Conservation (phyloP, 1,139 yeast genomes). For the Sugiyamaella novakii region DNA sequence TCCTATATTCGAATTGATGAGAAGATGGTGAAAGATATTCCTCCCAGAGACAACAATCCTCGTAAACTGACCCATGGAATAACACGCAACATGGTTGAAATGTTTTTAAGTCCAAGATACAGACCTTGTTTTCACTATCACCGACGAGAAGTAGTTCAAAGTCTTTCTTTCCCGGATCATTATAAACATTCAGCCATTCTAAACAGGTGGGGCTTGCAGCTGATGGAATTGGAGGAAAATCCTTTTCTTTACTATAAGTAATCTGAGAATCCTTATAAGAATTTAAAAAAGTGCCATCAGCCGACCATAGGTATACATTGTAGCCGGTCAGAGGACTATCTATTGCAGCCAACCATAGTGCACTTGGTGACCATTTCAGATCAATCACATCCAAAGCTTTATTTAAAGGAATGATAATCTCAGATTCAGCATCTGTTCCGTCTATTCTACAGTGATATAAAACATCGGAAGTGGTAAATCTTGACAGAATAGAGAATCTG, state of each 20-base stretch:
- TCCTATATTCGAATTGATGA: constrained; percentile 14
- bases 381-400: constrained; percentile 31
- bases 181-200: constrained; percentile 23
- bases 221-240: constrained; percentile 16
- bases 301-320: constrained; percentile 30
- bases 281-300: constrained; percentile 28
- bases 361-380: constrained; percentile 32
- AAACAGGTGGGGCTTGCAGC: constrained; percentile 22
- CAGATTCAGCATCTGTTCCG: constrained; percentile 9
- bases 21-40: constrained; percentile 24
- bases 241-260: constrained; percentile 15
- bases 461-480: constrained; percentile 28
- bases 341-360: constrained; percentile 32
- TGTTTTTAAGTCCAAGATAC: constrained; percentile 25
- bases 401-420: constrained; percentile 19
- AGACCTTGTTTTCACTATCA: constrained; percentile 29
- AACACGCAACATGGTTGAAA: constrained; percentile 28
- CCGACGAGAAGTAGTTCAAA: constrained; percentile 32
- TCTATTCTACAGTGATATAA: constrained; percentile 19
- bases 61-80: constrained; percentile 30
- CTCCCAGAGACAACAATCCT: constrained; percentile 31
- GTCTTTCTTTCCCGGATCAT: constrained; percentile 15
- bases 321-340: constrained; percentile 36
- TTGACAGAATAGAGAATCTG: constrained; percentile 24
- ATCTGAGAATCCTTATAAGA: constrained; percentile 26